phyloP scores from a whole-genome alignment of 2,329 filamentous ascomycete genomes.

The Colletotrichum tofieldiae region DNA sequence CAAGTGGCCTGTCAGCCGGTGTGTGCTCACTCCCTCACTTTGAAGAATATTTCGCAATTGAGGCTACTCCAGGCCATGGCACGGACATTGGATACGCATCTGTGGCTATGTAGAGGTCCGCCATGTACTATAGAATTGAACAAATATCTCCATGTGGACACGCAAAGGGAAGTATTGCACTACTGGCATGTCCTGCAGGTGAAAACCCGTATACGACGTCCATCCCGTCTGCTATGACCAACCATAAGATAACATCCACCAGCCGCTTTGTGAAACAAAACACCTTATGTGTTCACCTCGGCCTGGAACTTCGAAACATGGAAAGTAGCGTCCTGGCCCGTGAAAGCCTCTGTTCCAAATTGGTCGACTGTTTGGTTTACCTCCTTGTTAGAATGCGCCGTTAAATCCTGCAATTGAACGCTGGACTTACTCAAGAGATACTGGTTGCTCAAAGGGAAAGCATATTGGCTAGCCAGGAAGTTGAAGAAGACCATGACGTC shows the following conservation, averaged over 20 bases:
- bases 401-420: not conserved
- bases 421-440: slow-evolving; percentile 44
- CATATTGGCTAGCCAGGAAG: slow-evolving; percentile 62
- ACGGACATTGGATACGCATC: too few species aligned
- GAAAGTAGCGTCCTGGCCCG: slow-evolving; percentile 41
- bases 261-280: too few species aligned
- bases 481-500: slow-evolving; percentile 68
- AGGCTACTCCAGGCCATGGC: too few species aligned
- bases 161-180: too few species aligned
- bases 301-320: slow-evolving; percentile 39
- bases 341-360: slow-evolving; percentile 45
- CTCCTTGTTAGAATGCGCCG: not conserved
- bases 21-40: too few species aligned
- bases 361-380: slow-evolving; percentile 32
- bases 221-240: too few species aligned
- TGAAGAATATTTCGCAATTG: too few species aligned
- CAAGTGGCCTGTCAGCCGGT: not conserved
- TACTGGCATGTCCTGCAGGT: too few species aligned
- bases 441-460: slow-evolving; percentile 51
- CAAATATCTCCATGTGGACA: too few species aligned
- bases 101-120: too few species aligned
- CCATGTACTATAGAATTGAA: too few species aligned
- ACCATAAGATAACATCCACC: not conserved
- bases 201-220: too few species aligned
- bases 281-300: slow-evolving; percentile 18